These are phyloP conservation scores for Moesziomyces sp. DNA, from an alignment of 1,284 basidiomycete genomes.

Conservation along the genomic window DNA sequence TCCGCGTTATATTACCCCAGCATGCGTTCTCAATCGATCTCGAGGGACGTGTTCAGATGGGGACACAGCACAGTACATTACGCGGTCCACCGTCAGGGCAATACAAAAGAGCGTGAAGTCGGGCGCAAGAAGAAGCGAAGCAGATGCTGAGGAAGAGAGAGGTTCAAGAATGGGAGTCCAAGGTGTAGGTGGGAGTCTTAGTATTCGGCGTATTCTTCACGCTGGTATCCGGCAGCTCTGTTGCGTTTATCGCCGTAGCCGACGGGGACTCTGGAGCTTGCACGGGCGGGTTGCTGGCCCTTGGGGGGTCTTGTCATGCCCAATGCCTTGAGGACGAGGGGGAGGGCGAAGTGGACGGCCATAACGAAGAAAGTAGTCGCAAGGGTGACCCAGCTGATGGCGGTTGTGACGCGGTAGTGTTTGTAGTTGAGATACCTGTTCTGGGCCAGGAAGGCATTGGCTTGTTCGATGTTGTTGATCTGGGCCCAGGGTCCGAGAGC, in stretches of 20 bases:
- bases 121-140: no score
- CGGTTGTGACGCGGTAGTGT: constrained; percentile 45
- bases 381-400: constrained; percentile 53
- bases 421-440: constrained; percentile 52
- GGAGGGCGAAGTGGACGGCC: constrained; percentile 58
- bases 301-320: constrained; percentile 52
- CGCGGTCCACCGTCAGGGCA: no score
- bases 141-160: no score
- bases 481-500: constrained; percentile 36
- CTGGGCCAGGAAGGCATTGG: constrained; percentile 39
- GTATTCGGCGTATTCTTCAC: constrained; percentile 25
- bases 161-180: no score
- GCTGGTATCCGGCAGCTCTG: constrained; percentile 11
- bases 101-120: no score
- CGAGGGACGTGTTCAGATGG: no score
- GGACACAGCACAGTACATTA: no score
- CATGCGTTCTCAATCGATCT: no score
- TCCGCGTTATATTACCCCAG: not conserved
- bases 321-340: constrained; percentile 44
- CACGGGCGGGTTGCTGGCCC: constrained; percentile 13
- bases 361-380: constrained; percentile 57
- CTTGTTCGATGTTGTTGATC: constrained; percentile 35
- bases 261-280: constrained; percentile 7
- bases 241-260: constrained; percentile 34
- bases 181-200: not conserved